phyloP scores from a whole-genome alignment of 1,284 basidiomycete species.

The Cutaneotrichosporon sp. region DNA sequence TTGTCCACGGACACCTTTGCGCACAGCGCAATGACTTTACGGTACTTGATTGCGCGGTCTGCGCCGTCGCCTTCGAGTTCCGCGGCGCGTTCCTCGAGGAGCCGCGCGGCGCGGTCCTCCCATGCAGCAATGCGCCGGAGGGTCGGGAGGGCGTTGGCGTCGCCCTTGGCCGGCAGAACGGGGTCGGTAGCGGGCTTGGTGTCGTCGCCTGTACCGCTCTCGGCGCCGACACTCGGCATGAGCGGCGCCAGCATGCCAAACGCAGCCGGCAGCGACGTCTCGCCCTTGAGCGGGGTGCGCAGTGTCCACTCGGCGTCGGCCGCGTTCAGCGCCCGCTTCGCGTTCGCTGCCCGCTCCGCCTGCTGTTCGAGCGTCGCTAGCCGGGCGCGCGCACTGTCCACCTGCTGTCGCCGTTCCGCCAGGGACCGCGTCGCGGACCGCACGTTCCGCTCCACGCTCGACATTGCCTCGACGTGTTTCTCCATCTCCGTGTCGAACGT shows the following conservation, averaged over 20 bases:
- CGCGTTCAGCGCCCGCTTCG: slow-evolving; percentile 62
- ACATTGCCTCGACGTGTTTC: slow-evolving; percentile 77
- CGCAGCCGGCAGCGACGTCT: slow-evolving; percentile 52
- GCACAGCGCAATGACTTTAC: slow-evolving; percentile 83
- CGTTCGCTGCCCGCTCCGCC: slow-evolving; percentile 68
- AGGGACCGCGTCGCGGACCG: slow-evolving; percentile 84
- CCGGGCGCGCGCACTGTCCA: slow-evolving; percentile 64
- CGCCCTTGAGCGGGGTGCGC: slow-evolving; percentile 52
- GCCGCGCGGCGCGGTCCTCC: slow-evolving; percentile 69
- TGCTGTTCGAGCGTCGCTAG: slow-evolving; percentile 72
- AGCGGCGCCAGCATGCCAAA: slow-evolving; percentile 33
- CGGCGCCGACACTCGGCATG: slow-evolving; percentile 35
- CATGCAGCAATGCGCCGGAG: slow-evolving; percentile 71
- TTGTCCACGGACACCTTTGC: slow-evolving; percentile 80
- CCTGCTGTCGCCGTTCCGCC: slow-evolving; percentile 78
- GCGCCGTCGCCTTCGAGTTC: slow-evolving; percentile 71
- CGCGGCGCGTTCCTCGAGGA: slow-evolving; percentile 65
- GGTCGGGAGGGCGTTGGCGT: slow-evolving; percentile 58
- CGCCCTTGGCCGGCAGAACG: slow-evolving; percentile 53
- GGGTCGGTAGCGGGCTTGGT: slow-evolving; percentile 1
- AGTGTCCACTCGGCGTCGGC: slow-evolving; percentile 71
- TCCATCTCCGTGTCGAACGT: slow-evolving; percentile 82
- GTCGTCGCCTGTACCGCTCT: slow-evolving; percentile 40
- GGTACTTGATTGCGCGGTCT: slow-evolving; percentile 81
- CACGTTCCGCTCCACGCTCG: slow-evolving; percentile 77